Conservation (phyloP, 2,329 filamentous ascomycete species). For the Mycosphaerella arachidis region DNA sequence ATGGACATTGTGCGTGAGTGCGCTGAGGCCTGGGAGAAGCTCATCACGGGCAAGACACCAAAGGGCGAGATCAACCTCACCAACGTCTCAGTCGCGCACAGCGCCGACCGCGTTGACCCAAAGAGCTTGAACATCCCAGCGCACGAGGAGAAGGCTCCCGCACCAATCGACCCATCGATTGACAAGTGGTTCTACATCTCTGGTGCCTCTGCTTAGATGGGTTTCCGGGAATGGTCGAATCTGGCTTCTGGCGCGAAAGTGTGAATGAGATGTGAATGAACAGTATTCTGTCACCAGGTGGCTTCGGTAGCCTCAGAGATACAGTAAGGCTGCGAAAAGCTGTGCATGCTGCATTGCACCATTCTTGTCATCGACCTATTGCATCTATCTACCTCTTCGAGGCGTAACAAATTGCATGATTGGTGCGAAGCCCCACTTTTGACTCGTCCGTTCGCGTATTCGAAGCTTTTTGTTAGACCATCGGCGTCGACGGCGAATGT, state of each 20-base stretch:
- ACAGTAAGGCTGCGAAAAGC: background rate
- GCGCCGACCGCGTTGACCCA: slow-evolving; percentile 64
- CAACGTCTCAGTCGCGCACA: slow-evolving; percentile 74
- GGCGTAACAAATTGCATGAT: no score
- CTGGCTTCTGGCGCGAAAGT: background rate
- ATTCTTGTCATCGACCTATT: no score
- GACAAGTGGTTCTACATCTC: slow-evolving; percentile 99
- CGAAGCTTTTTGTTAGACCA: no score
- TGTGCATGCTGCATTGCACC: background rate
- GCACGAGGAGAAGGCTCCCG: slow-evolving; percentile 74
- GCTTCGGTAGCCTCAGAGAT: background rate
- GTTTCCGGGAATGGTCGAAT: background rate
- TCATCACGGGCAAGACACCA: slow-evolving; percentile 83
- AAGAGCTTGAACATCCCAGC: slow-evolving; percentile 71
- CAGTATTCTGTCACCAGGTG: background rate
- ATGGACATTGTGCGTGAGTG: slow-evolving; percentile 95
- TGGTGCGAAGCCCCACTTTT: no score
- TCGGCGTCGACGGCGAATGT: no score
- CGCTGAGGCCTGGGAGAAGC: slow-evolving; percentile 92
- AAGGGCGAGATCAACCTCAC: slow-evolving; percentile 72
- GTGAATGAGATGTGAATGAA: background rate
- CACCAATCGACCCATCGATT: slow-evolving; percentile 90
- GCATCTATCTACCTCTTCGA: no score
- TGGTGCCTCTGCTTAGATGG: slow-evolving; percentile 59
- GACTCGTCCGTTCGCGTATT: no score